Evolutionary conservation across 306 rosid genomes (phyloP).

Genomic region (Dalbergia oliveri): DNA sequence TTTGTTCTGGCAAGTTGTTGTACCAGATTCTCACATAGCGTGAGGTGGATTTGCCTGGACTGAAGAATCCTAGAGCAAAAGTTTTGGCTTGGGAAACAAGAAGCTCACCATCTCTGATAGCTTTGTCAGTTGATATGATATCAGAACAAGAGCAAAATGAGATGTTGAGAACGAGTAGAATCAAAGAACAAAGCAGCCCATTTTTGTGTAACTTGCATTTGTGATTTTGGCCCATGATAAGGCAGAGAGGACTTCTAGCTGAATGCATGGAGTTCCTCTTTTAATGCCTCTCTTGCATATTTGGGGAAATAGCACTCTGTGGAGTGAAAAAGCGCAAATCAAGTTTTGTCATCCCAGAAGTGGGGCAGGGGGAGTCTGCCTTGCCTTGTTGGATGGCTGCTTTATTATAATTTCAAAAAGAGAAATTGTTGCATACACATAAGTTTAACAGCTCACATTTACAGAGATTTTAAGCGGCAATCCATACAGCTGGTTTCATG

Average conservation of each 20-base stretch:
- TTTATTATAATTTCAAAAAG: no score
- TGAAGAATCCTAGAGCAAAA: slow-evolving; percentile 70
- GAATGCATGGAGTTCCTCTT: not conserved
- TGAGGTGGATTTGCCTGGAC: slow-evolving; percentile 53
- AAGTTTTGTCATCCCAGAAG: no score
- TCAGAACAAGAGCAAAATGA: slow-evolving; percentile 32
- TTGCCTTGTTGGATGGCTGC: no score
- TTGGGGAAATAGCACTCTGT: not conserved
- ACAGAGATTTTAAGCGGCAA: no score
- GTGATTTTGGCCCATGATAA: not conserved
- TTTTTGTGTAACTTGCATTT: not conserved
- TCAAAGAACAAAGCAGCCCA: not conserved
- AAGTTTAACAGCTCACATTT: no score
- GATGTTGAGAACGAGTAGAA: slow-evolving; percentile 16
- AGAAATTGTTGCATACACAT: no score
- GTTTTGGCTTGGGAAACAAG: slow-evolving; percentile 36
- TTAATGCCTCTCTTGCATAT: not conserved
- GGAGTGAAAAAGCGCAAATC: no score
- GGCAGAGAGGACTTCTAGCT: not conserved
- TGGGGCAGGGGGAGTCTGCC: no score
- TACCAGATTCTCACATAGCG: slow-evolving; percentile 69
- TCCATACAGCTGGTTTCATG: no score
- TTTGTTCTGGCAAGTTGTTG: slow-evolving; percentile 35
- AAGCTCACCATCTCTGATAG: slow-evolving; percentile 40
- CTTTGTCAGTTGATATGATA: not conserved